phyloP scores from a whole-genome alignment of 2,329 filamentous ascomycete species.

The Hypomyces rosellus region DNA sequence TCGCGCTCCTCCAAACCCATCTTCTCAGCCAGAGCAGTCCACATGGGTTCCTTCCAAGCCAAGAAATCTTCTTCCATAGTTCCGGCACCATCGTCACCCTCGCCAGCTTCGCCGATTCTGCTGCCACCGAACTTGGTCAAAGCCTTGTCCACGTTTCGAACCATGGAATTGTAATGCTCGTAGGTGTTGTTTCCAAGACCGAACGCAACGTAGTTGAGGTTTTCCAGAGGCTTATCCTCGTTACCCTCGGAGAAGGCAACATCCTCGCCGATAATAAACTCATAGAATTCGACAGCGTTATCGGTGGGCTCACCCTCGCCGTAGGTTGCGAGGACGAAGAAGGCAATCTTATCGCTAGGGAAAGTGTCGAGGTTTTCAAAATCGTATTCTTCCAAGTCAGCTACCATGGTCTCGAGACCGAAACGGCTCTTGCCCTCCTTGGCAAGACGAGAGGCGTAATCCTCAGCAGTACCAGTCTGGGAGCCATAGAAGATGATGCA shows the following conservation, averaged over 20 bases:
- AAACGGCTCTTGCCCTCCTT: constrained; percentile 97
- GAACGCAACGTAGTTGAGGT: constrained; percentile 90
- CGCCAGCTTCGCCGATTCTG: constrained; percentile 80
- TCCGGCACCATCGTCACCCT: constrained; percentile 94
- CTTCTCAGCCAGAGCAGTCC: constrained; percentile 72
- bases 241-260: constrained; percentile 68
- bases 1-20: constrained; percentile 93
- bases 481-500: constrained; percentile 98
- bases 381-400: constrained; percentile 96
- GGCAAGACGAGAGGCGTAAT: constrained; percentile 90
- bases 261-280: constrained; percentile 83
- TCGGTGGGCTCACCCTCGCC: constrained; percentile 98
- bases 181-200: constrained; percentile 99
- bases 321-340: constrained; percentile 96
- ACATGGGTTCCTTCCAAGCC: constrained; percentile 99
- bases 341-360: constrained; percentile 81
- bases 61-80: constrained; percentile 99
- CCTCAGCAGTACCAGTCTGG: constrained; percentile 95
- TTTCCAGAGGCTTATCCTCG: constrained; percentile 63
- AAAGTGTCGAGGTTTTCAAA: constrained; percentile 88
- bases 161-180: constrained; percentile 99
- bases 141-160: constrained; percentile 79
- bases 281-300: constrained; percentile 98
- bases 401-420: constrained; percentile 95
- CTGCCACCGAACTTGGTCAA: constrained; percentile 76